Evolutionary conservation across 257 asterid species (phyloP).

Genomic region (Solanum virginianum): DNA sequence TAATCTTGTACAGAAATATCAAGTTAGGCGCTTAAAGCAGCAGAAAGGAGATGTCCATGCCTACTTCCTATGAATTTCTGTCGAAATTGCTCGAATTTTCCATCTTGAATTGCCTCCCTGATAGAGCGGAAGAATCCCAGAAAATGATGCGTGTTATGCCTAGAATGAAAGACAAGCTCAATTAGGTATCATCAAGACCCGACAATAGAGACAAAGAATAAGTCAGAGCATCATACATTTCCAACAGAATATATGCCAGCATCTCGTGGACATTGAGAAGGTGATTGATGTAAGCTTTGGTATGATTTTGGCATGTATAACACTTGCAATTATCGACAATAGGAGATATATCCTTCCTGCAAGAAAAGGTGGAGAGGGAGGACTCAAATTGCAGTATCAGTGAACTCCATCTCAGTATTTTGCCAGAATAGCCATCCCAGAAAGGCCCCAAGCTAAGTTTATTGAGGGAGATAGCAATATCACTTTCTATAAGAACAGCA

Average conservation of each 20-base stretch:
- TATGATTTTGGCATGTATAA: constrained; percentile 80
- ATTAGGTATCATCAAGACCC: not conserved
- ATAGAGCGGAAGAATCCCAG: constrained; percentile 70
- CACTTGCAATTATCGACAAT: constrained; percentile 55
- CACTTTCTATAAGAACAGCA: not conserved
- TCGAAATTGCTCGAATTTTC: constrained; percentile 53
- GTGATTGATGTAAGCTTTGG: constrained; percentile 89
- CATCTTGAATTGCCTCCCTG: constrained; percentile 55
- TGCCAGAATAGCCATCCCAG: not conserved
- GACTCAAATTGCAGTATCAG: not conserved
- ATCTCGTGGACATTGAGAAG: constrained; percentile 82
- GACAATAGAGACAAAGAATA: not conserved
- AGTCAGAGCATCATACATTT: constrained; percentile 45
- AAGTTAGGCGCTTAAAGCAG: constrained; percentile 21
- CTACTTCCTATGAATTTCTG: constrained; percentile 44
- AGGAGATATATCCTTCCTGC: constrained; percentile 73
- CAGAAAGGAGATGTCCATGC: constrained; percentile 25
- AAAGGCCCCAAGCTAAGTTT: not conserved
- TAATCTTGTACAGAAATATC: not conserved
- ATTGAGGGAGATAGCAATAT: not conserved
- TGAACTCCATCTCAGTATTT: not conserved
- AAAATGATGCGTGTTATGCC: constrained; percentile 92
- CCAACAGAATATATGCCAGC: constrained; percentile 84
- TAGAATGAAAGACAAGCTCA: constrained; percentile 9
- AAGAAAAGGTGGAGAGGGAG: not conserved